These are phyloP conservation scores for Carex parvula DNA, from an alignment of 176 grass and related monocot genomes.

Conservation along the genomic window DNA sequence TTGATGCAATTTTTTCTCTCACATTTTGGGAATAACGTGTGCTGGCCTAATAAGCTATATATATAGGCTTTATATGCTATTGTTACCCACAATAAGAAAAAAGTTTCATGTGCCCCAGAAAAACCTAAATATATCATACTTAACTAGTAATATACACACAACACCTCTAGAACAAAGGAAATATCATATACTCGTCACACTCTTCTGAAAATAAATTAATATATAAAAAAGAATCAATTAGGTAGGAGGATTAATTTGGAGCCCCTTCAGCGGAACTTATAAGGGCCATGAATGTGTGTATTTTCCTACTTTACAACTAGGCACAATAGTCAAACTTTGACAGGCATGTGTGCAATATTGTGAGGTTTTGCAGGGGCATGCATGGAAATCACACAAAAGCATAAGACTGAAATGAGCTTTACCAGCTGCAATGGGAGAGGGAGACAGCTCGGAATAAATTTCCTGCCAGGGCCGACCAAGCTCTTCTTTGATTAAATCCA, in stretches of 20 bases:
- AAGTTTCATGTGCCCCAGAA: not conserved
- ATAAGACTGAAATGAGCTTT: slow-evolving; percentile 13
- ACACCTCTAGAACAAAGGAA: not conserved
- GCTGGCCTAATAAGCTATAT: not conserved
- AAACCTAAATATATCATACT: not conserved
- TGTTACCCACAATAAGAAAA: not conserved
- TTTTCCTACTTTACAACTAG: not conserved
- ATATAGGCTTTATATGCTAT: slow-evolving; percentile 5
- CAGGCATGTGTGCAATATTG: not conserved
- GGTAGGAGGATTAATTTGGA: not conserved
- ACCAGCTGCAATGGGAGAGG: slow-evolving; percentile 95
- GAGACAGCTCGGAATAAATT: slow-evolving; percentile 81
- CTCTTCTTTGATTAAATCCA: slow-evolving; percentile 90
- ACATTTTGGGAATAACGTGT: not conserved
- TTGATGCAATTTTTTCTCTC: not conserved
- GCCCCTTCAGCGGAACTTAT: not conserved
- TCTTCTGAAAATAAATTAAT: not conserved
- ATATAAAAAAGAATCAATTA: not conserved
- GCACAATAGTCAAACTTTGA: not conserved
- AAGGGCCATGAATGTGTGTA: not conserved
- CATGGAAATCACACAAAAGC: not conserved
- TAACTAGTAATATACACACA: not conserved
- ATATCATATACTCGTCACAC: not conserved
- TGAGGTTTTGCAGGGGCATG: not conserved
- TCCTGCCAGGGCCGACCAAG: slow-evolving; percentile 81